Evolutionary conservation across 371 early-diverging fungal genomes (phyloP), one percentile per base, ranked within the genome.

Genomic region (Mortierella sp.): DNA sequence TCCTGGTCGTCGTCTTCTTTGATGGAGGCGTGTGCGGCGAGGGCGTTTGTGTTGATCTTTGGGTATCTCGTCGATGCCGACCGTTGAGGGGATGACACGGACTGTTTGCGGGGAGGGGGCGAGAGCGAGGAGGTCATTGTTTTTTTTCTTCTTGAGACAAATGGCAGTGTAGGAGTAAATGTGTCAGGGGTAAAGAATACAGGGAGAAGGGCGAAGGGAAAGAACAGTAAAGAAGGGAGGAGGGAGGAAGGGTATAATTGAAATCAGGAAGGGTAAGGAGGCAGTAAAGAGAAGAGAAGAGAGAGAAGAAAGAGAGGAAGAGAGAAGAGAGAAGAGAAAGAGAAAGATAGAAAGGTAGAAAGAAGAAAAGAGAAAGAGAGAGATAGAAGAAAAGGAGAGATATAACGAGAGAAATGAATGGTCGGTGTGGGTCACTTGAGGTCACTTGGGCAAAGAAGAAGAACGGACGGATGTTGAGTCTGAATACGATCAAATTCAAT

Each of bases 61-160:
- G 83, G 83, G 16, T 70, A 74, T n/a, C 82, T 71, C 11, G 68
- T n/a, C n/a, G 68, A 45, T 9, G 70, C 28, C 8, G 28, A 44
- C 71, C 28, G 74, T 44, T 45, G 73, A 73, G 28, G 74, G 10
- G 81, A 58, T 21, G 79, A 19, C 26, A 72, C 42, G n/a, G 72
- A 57, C 38, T 45, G 73, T 38, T 79, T 83, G 57, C 83, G 83
- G 28, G 83, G 83, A 44, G 83, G 83, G 34, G 79, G 81, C 44
- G 77, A 72, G 16, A 82, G 73, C 11, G 82, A 82, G 28, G 47
- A 26, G 1, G 72, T 70, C 68, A 65, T 68, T n/a, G 26, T 45
- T 48, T 9, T 31, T 24, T 47, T n/a, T 48, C 3, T 31, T 24
- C 31, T n/a, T 65, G 28, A 19, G 72, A 14, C 34, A 65, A 31